Conservation (phyloP, 2,329 filamentous ascomycete species). For the Penicillium sp. region DNA sequence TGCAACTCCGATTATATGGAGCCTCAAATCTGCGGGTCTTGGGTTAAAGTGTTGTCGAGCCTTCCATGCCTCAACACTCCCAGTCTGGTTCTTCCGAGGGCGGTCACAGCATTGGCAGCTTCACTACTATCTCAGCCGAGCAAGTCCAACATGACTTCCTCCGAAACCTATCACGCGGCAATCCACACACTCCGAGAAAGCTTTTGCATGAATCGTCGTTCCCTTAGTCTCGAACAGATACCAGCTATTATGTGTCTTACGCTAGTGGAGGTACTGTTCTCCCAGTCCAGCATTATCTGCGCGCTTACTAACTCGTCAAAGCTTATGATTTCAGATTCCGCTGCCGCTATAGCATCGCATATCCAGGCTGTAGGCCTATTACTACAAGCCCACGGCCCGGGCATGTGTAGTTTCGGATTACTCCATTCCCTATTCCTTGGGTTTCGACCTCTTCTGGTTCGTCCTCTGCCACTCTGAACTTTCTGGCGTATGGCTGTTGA, state of each 20-base stretch:
- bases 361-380: neutral
- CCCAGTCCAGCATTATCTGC: neutral
- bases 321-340: neutral
- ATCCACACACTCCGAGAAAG: neutral
- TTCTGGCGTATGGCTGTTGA: neutral
- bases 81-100: neutral
- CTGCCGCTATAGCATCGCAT: neutral
- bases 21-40: neutral
- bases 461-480: neutral
- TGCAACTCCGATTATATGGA: neutral
- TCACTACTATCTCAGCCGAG: neutral
- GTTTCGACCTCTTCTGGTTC: neutral
- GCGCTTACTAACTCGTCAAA: neutral
- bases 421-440: neutral
- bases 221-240: neutral
- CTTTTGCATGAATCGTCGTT: neutral
- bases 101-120: neutral
- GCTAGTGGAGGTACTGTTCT: neutral
- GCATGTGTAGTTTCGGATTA: neutral
- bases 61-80: neutral
- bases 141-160: neutral
- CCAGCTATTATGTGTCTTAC: neutral
- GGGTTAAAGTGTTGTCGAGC: neutral
- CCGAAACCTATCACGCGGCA: neutral
- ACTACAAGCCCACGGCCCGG: neutral